Evolutionary conservation across 1,284 basidiomycete genomes (phyloP).

Genomic region (Ustilago bromivora): DNA sequence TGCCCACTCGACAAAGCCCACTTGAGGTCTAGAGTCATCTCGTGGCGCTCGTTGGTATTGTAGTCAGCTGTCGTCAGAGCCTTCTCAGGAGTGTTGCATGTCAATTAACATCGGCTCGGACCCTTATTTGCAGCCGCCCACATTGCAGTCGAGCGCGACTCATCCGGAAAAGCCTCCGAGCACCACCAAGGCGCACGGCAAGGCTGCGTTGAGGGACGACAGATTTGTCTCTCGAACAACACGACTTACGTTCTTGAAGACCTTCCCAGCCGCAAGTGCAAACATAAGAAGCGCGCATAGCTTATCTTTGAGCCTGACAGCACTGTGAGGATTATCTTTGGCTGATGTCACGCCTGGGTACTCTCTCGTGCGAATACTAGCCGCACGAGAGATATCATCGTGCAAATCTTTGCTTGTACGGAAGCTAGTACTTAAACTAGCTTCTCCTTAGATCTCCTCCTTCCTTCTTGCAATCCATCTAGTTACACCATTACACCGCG

Average conservation of each 20-base stretch:
- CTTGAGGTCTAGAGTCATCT: not conserved
- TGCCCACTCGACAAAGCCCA: not conserved
- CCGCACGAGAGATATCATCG: too few species aligned
- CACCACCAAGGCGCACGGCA: not conserved
- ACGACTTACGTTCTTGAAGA: not conserved
- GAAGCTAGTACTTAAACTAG: too few species aligned
- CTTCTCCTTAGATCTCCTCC: too few species aligned
- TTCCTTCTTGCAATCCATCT: too few species aligned
- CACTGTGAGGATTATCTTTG: not conserved
- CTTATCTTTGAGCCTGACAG: not conserved
- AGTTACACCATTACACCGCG: too few species aligned
- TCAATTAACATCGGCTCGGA: constrained; percentile 19
- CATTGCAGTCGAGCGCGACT: constrained; percentile 8
- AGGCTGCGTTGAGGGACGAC: too few species aligned
- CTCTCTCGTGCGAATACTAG: too few species aligned
- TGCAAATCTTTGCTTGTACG: too few species aligned
- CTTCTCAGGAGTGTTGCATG: constrained; percentile 8
- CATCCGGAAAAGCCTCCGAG: constrained; percentile 21
- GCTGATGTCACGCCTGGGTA: too few species aligned
- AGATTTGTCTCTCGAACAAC: too few species aligned
- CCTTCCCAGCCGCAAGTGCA: not conserved
- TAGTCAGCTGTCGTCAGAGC: constrained; percentile 14
- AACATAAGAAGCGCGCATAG: not conserved
- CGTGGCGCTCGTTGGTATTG: not conserved
- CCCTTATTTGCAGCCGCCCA: constrained; percentile 20